phyloP scores from a whole-genome alignment of 176 grass and related monocot genomes.

The Ensete ventricosum region DNA sequence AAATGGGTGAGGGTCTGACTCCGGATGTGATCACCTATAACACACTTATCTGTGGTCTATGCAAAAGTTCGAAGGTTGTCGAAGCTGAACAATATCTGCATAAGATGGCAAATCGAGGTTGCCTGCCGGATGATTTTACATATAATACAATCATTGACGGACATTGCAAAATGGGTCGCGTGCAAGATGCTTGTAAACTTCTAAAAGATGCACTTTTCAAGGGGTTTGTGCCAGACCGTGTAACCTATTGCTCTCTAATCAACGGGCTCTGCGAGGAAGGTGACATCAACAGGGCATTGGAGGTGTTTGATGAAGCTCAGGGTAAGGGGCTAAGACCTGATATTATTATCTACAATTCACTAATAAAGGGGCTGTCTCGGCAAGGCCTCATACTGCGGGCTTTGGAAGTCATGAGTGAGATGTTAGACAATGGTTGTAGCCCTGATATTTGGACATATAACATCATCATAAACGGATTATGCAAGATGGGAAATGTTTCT shows the following conservation, averaged over 20 bases:
- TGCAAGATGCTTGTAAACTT: constrained; percentile 64
- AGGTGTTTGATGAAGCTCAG: constrained; percentile 74
- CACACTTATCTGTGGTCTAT: constrained; percentile 66
- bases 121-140: constrained; percentile 85
- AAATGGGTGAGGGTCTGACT: constrained; percentile 32
- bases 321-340: constrained; percentile 43
- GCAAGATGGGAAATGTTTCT: constrained; percentile 93
- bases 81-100: constrained; percentile 60
- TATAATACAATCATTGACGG: constrained; percentile 89
- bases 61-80: constrained; percentile 43
- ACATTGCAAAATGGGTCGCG: constrained; percentile 69
- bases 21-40: constrained; percentile 90
- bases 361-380: constrained; percentile 73
- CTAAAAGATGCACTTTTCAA: constrained; percentile 82
- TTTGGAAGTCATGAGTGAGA: constrained; percentile 78
- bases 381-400: constrained; percentile 85
- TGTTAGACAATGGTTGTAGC: constrained; percentile 54
- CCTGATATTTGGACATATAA: constrained; percentile 84
- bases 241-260: constrained; percentile 87
- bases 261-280: constrained; percentile 78
- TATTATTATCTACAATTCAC: constrained; percentile 65
- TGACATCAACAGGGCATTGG: constrained; percentile 62
- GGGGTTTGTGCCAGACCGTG: constrained; percentile 74
- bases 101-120: constrained; percentile 71
- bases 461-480: constrained; percentile 83